Conservation (phyloP, 768 basidiomycete species). For the Russula earlei region DNA sequence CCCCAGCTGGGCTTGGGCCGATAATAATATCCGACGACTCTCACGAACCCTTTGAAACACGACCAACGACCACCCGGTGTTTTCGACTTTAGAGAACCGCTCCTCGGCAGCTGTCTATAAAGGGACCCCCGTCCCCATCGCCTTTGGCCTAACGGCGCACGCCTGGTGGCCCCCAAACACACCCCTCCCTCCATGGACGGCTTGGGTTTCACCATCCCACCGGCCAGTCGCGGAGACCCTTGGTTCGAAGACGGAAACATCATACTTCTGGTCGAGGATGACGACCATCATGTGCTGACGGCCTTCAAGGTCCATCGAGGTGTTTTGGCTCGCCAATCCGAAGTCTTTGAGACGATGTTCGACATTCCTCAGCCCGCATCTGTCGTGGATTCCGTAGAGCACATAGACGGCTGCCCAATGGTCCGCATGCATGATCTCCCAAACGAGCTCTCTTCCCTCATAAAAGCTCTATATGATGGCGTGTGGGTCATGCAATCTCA, state of each 20-base stretch:
- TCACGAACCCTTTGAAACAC: too few relatives aligned
- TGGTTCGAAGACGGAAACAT: constrained; percentile 59
- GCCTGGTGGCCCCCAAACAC: too few relatives aligned
- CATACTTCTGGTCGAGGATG: constrained; percentile 33
- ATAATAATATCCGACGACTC: too few relatives aligned
- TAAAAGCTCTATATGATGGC: constrained; percentile 49
- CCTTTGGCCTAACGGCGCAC: not conserved
- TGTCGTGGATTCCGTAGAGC: constrained; percentile 25
- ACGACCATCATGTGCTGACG: constrained; percentile 24
- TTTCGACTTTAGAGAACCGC: too few relatives aligned
- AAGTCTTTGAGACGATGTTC: constrained; percentile 48
- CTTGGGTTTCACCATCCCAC: constrained; percentile 6
- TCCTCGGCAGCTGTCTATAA: not conserved
- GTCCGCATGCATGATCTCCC: constrained; percentile 46
- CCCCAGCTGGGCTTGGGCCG: not conserved
- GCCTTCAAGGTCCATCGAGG: constrained; percentile 46
- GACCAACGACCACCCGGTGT: too few relatives aligned
- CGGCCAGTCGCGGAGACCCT: constrained; percentile 30
- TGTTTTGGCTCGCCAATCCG: constrained; percentile 42
- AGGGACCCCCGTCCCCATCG: too few relatives aligned
- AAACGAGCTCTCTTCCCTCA: constrained; percentile 38
- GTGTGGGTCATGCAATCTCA: constrained; percentile 31
- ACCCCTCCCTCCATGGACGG: not conserved
- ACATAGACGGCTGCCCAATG: constrained; percentile 39
- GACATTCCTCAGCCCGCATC: constrained; percentile 34